phyloP scores from a whole-genome alignment of 306 rosid species.

The Leucaena leucocephala region DNA sequence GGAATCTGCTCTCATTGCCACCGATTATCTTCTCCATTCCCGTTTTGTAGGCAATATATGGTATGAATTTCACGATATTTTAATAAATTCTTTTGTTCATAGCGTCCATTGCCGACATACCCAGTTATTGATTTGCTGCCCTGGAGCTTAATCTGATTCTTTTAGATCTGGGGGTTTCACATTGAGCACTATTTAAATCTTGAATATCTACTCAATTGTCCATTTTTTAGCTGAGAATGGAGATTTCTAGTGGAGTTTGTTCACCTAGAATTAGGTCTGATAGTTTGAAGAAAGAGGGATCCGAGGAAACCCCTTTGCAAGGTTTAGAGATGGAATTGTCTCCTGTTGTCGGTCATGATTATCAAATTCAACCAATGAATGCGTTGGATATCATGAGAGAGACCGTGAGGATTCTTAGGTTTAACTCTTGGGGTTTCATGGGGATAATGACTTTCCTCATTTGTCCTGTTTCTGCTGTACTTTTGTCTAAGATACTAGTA shows the following conservation, averaged over 20 bases:
- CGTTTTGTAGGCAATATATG: slow-evolving; percentile 31
- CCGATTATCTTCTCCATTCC: background rate
- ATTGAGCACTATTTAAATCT: slow-evolving; percentile 4
- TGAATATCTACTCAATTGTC: slow-evolving; percentile 26
- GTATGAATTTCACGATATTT: slow-evolving; percentile 35
- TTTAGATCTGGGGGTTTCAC: slow-evolving; percentile 40
- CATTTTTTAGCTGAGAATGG: slow-evolving; percentile 47
- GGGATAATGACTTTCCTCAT: slow-evolving; percentile 39
- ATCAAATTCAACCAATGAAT: slow-evolving; percentile 63
- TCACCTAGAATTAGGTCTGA: slow-evolving; percentile 59
- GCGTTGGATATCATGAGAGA: slow-evolving; percentile 89
- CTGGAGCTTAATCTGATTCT: slow-evolving; percentile 31
- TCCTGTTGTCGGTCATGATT: slow-evolving; percentile 11
- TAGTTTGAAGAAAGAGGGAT: slow-evolving; percentile 55
- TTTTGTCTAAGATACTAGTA: slow-evolving; percentile 67
- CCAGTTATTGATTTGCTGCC: slow-evolving; percentile 27
- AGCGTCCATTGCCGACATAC: slow-evolving; percentile 11
- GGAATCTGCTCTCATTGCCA: background rate
- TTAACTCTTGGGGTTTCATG: slow-evolving; percentile 71
- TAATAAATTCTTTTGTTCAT: slow-evolving; percentile 27
- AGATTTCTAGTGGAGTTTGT: slow-evolving; percentile 38
- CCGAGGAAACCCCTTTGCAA: slow-evolving; percentile 47
- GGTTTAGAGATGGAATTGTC: slow-evolving; percentile 46
- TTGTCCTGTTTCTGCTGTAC: slow-evolving; percentile 50
- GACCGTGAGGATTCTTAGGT: slow-evolving; percentile 76